phyloP scores from a whole-genome alignment of 2,329 filamentous ascomycete genomes.

The Arachnomyces sp. region DNA sequence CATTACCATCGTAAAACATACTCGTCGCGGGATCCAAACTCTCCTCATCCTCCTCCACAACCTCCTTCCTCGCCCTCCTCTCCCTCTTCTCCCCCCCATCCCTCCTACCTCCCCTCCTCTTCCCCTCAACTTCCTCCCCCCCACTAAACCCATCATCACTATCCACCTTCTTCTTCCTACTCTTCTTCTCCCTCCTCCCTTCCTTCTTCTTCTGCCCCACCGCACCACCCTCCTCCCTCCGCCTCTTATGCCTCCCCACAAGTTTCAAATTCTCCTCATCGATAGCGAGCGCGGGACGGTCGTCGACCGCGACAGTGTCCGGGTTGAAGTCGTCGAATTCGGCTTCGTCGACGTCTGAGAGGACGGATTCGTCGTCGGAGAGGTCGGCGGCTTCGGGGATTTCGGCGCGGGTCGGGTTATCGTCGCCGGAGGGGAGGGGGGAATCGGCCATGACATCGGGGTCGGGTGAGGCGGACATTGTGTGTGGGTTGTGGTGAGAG shows the following conservation, averaged over 20 bases:
- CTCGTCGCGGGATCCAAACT: constrained; percentile 75
- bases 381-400: constrained; percentile 33
- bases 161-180: constrained; percentile 61
- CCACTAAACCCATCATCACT: constrained; percentile 44
- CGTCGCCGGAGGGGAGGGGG: constrained; percentile 12
- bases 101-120: constrained; percentile 44
- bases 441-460: constrained; percentile 10
- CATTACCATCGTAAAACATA: constrained; percentile 31
- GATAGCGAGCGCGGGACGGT: constrained; percentile 49
- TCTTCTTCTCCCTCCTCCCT: constrained; percentile 51
- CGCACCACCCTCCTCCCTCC: constrained; percentile 56
- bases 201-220: constrained; percentile 58
- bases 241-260: constrained; percentile 56
- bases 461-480: constrained; percentile 34
- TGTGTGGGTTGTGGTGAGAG: constrained; percentile 2
- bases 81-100: constrained; percentile 41
- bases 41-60: constrained; percentile 62
- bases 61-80: constrained; percentile 42
- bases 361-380: constrained; percentile 53
- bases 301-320: constrained; percentile 52
- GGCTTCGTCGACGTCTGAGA: constrained; percentile 57
- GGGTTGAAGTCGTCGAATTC: constrained; percentile 59
- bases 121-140: constrained; percentile 47
- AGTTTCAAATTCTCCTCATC: constrained; percentile 54
- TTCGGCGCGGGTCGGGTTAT: constrained; percentile 8